These are phyloP conservation scores for Stephanodiscus triporus DNA, from an alignment of 108 stramenopile genomes.

Conservation along the genomic window DNA sequence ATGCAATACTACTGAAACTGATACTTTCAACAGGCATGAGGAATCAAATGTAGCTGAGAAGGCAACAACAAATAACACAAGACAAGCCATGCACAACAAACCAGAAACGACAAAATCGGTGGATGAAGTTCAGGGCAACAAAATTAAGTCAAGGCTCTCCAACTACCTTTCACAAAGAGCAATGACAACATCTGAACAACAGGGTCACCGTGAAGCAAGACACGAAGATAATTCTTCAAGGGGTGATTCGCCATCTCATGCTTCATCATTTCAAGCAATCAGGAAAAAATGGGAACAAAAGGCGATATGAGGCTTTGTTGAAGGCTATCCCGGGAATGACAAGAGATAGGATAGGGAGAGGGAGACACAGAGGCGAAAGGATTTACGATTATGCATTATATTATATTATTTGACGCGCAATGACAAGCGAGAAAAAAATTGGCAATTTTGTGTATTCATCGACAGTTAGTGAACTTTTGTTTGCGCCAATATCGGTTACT, in stretches of 20 bases:
- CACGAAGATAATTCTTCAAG: background rate
- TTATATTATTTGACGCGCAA: background rate
- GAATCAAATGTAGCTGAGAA: background rate
- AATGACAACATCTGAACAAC: background rate
- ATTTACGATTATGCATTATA: background rate
- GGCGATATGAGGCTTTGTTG: background rate
- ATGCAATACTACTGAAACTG: background rate
- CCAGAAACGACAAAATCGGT: background rate
- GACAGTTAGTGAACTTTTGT: too few species aligned
- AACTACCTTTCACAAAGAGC: background rate
- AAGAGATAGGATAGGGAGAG: background rate
- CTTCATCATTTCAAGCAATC: conserved; percentile 13
- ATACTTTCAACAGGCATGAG: background rate
- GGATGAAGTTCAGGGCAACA: background rate
- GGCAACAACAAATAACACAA: background rate
- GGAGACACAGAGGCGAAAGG: background rate
- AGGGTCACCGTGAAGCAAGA: background rate
- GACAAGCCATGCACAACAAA: background rate
- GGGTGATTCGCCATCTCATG: background rate
- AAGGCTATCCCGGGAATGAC: background rate
- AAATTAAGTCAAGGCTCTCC: background rate
- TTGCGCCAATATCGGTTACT: too few species aligned
- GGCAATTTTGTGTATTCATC: too few species aligned
- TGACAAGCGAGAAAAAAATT: too few species aligned
- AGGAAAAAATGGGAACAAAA: conserved; percentile 23